phyloP scores from a whole-genome alignment of 1,284 basidiomycete species.

The Fomitopsis betulina region DNA sequence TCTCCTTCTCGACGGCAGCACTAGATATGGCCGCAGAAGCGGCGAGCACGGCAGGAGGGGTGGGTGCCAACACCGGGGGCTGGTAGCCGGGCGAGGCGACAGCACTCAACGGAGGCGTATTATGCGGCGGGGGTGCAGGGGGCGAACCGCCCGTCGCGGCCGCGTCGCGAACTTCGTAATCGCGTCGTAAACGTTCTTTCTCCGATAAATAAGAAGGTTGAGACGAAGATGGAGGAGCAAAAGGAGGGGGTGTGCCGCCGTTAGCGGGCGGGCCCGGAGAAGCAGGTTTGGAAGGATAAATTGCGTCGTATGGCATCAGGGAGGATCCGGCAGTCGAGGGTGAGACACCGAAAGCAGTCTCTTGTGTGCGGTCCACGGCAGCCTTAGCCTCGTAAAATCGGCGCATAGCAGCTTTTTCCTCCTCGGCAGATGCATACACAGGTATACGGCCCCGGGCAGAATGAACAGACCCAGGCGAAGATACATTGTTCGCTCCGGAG shows the following conservation, averaged over 20 bases:
- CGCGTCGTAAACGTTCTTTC: slow-evolving; percentile 47
- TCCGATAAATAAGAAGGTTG: slow-evolving; percentile 28
- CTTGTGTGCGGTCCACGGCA: slow-evolving; percentile 57
- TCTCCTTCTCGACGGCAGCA: slow-evolving; percentile 50
- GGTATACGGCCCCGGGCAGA: neutral
- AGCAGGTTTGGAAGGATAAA: slow-evolving; percentile 38
- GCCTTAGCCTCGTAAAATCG: slow-evolving; percentile 67
- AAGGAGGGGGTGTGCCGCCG: slow-evolving; percentile 20
- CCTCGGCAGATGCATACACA: slow-evolving; percentile 35
- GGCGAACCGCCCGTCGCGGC: slow-evolving; percentile 30
- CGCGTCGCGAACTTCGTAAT: slow-evolving; percentile 63
- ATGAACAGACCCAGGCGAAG: neutral
- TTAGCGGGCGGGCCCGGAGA: slow-evolving; percentile 6
- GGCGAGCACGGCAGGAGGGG: slow-evolving; percentile 14
- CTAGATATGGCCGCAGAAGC: slow-evolving; percentile 10
- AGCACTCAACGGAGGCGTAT: neutral
- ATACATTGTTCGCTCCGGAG: neutral
- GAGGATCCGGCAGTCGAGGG: slow-evolving; percentile 15
- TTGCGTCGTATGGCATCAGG: slow-evolving; percentile 51
- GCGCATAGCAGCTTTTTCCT: slow-evolving; percentile 61
- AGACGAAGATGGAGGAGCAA: slow-evolving; percentile 16
- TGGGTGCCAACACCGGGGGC: neutral
- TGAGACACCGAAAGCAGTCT: slow-evolving; percentile 26
- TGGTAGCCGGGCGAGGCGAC: slow-evolving; percentile 1
- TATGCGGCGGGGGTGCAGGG: slow-evolving; percentile 10